Evolutionary conservation across 441 rosid genomes (phyloP), one percentile per base, ranked within the genome.

Genomic region (Euphorbia schlechtendalii): DNA sequence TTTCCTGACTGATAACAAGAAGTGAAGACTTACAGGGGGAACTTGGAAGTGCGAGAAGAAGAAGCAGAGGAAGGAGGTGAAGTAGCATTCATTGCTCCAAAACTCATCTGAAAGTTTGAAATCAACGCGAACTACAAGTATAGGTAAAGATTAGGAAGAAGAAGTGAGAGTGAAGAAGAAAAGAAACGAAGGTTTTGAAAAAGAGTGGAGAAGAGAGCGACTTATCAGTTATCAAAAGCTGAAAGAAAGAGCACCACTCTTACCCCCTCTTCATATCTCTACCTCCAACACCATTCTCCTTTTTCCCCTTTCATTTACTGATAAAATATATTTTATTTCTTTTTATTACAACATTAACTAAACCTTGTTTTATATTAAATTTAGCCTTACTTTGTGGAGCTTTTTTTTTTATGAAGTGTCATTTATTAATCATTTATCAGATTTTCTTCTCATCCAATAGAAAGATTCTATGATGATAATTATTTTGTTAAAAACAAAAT

Each of bases 61-160:
- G 69, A 73, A 40, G 85, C 77, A 24, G 76, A 71, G 36, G 82
- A 77, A 24, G 83, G 57, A 62, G 84, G 66, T 25, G 69, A 36
- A 32, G 78, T 30, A 24, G 79, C 58, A 55, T 56, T 83, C 81
- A 83, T 79, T 38, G 70, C 77, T 75, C 79, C 77, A 64, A 74
- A 72, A 45, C 69, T 83, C 84, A 80, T 75, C 40, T 52, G 25
- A 24, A 45, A 2, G 14, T 20, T 9, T 13, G 12, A 22, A 24
- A 13, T 60, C 14, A 59, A 59, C 32, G 38, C n/a, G 3, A 8
- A 59, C 18, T 38, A 8, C 3, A 40, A 59, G 49, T 27, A 20
- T 4, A 25, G 18, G 22, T 27, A 30, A 17, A 14, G 17, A 21
- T 12, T 5, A 13, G 12, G 1, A 13, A 0, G 0, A 13, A 40